phyloP scores from a whole-genome alignment of 176 grass and related monocot genomes.

The Oryza meridionalis region DNA sequence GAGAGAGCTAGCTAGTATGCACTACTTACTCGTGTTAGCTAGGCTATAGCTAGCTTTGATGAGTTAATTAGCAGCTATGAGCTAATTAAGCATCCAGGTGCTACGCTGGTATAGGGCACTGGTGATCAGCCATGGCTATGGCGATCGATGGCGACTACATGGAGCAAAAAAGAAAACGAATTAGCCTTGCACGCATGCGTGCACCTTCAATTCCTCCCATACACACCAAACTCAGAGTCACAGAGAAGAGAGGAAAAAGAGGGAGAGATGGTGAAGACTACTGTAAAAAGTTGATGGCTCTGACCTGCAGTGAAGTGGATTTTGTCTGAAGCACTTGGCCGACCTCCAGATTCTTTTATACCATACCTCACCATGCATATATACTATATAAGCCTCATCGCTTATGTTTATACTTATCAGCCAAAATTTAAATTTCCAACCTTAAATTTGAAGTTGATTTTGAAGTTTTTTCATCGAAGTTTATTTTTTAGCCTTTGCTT shows the following conservation, averaged over 20 bases:
- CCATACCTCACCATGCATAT: conserved; percentile 11
- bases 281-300: conserved; percentile 47
- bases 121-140: conserved; percentile 23
- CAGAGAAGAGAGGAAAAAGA: not conserved
- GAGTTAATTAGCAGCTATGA: not conserved
- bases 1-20: not conserved
- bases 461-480: too few relatives aligned
- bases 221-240: not conserved
- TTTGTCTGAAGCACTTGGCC: conserved; percentile 87
- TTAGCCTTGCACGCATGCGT: conserved; percentile 10
- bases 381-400: too few relatives aligned
- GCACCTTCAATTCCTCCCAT: not conserved
- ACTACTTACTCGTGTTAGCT: not conserved
- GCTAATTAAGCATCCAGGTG: not conserved
- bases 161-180: conserved; percentile 35
- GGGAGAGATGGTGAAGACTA: conserved; percentile 14
- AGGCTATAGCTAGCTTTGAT: conserved; percentile 5
- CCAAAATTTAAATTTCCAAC: too few relatives aligned
- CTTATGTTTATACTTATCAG: too few relatives aligned
- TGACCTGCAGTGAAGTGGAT: conserved; percentile 55
- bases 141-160: conserved; percentile 34
- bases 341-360: conserved; percentile 62
- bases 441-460: too few relatives aligned
- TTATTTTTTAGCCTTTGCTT: too few relatives aligned
- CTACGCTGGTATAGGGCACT: not conserved